Evolutionary conservation across 192 early-diverging fungal genomes (phyloP).

Genomic region (Mortierella hygrophila): DNA sequence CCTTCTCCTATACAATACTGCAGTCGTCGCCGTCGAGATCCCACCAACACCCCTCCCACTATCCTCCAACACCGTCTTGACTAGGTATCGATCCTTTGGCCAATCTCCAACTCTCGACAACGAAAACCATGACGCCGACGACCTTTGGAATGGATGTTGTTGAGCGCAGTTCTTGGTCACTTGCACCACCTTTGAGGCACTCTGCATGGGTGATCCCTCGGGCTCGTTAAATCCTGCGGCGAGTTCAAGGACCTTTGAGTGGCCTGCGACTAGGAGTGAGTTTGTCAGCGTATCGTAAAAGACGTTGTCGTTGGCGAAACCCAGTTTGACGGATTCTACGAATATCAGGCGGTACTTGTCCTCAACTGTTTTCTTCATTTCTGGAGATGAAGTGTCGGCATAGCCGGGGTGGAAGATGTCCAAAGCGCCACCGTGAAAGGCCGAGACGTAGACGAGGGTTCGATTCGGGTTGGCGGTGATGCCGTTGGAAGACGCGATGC

Average conservation of each 20-base stretch:
- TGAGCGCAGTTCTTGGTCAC: neutral
- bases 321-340: slow-evolving; percentile 3
- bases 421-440: neutral
- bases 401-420: neutral
- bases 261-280: neutral
- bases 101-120: neutral
- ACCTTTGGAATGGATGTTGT: neutral
- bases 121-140: neutral
- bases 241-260: neutral
- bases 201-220: neutral
- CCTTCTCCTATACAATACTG: slow-evolving; percentile 20
- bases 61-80: slow-evolving; percentile 29
- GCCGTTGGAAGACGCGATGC: slow-evolving; percentile 4
- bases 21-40: slow-evolving; percentile 5
- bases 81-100: slow-evolving; percentile 7
- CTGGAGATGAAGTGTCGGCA: neutral
- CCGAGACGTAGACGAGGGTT: slow-evolving; percentile 4
- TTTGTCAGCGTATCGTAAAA: neutral
- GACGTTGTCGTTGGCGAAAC: neutral
- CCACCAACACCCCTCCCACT: neutral
- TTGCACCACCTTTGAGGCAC: neutral
- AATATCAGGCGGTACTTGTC: neutral
- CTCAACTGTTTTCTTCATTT: neutral
- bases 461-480: slow-evolving; percentile 1
- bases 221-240: neutral